phyloP scores from a whole-genome alignment of 345 rosid genomes.

The Lumnitzera racemosa region DNA sequence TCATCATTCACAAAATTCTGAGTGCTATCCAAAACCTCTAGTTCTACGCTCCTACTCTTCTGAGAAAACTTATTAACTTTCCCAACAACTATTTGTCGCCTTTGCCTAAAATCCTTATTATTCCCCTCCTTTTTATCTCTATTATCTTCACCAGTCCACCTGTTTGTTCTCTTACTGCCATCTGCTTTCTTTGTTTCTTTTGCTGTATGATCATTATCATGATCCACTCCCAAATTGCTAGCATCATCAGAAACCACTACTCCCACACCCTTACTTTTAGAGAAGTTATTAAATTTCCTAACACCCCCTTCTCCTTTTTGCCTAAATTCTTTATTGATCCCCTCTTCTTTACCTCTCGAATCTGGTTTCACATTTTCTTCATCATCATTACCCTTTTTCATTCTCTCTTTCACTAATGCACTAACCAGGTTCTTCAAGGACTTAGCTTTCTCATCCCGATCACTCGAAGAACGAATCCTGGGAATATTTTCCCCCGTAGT shows the following conservation, averaged over 20 bases:
- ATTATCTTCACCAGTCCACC: too few relatives aligned
- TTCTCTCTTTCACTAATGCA: constrained; percentile 22
- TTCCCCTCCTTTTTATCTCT: background rate
- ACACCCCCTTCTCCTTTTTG: constrained; percentile 15
- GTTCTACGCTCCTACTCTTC: too few relatives aligned
- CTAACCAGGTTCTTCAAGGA: constrained; percentile 13
- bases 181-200: background rate
- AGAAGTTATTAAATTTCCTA: background rate
- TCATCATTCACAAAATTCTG: too few relatives aligned
- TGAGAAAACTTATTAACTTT: too few relatives aligned
- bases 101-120: background rate
- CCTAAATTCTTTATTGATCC: constrained; percentile 6
- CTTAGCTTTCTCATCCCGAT: background rate
- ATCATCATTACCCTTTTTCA: constrained; percentile 13
- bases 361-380: background rate
- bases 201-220: constrained; percentile 1
- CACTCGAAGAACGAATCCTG: constrained; percentile 17
- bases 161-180: constrained; percentile 4
- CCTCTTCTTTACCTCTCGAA: too few relatives aligned
- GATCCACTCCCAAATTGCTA: constrained; percentile 1
- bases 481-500: constrained; percentile 16
- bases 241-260: background rate
- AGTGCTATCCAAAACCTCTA: too few relatives aligned
- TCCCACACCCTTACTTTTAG: background rate
- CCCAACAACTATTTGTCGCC: too few relatives aligned